Evolutionary conservation across 2,329 filamentous ascomycete species (phyloP).

Genomic region (Fusarium siculi): DNA sequence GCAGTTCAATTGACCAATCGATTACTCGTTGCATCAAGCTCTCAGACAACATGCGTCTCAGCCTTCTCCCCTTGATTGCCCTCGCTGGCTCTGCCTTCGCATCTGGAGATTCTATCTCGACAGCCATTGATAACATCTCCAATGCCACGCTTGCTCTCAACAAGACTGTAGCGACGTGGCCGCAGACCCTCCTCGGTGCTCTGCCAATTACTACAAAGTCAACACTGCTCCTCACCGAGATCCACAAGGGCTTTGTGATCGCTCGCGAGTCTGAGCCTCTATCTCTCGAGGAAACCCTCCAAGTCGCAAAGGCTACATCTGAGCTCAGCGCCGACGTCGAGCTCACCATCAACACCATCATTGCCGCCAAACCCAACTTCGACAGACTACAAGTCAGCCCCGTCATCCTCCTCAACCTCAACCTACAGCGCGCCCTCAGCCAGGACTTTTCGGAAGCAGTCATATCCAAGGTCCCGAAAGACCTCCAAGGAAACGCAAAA

Average conservation of each 20-base stretch:
- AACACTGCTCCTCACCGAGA: conserved; percentile 51
- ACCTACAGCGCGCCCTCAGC: conserved; percentile 54
- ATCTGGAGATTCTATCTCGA: conserved; percentile 49
- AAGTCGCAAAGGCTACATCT: conserved; percentile 51
- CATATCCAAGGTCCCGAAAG: conserved; percentile 53
- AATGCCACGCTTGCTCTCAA: conserved; percentile 49
- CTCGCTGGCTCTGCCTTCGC: conserved; percentile 45
- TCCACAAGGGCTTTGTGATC: conserved; percentile 52
- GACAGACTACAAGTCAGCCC: conserved; percentile 55
- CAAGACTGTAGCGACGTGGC: conserved; percentile 50
- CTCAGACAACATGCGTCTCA: conserved; percentile 40
- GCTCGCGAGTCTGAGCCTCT: conserved; percentile 53
- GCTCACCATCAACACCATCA: conserved; percentile 51
- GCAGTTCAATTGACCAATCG: conserved; percentile 31
- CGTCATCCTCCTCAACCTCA: conserved; percentile 55
- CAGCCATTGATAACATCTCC: conserved; percentile 50
- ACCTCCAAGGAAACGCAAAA: conserved; percentile 48
- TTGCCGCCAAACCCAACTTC: conserved; percentile 56
- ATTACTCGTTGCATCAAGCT: conserved; percentile 25
- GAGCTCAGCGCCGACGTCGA: conserved; percentile 53
- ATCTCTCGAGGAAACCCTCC: conserved; percentile 51
- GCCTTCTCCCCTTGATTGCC: conserved; percentile 36
- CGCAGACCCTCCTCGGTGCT: conserved; percentile 51
- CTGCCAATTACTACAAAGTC: conserved; percentile 55
- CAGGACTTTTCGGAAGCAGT: conserved; percentile 52